Evolutionary conservation across 192 early-diverging fungal genomes (phyloP).

Genomic region (Umbelopsis isabellina): DNA sequence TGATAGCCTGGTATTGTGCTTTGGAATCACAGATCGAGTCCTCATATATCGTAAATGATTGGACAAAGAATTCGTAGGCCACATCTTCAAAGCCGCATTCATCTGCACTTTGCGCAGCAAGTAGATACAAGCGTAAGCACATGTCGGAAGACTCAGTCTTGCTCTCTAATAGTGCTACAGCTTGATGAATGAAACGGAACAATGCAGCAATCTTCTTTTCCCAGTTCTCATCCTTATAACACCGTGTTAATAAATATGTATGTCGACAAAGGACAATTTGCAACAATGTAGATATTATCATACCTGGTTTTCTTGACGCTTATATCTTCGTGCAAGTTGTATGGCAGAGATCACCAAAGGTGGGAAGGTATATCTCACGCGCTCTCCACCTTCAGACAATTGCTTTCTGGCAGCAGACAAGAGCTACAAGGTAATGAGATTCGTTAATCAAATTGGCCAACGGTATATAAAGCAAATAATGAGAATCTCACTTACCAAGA

Average conservation of each 20-base stretch:
- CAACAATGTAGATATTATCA: background rate
- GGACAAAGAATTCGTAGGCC: conserved; percentile 97
- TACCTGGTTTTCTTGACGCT: conserved; percentile 47
- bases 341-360: conserved; percentile 76
- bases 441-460: too few relatives aligned
- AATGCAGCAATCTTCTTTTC: conserved; percentile 73
- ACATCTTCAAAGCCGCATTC: conserved; percentile 89
- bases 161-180: conserved; percentile 74
- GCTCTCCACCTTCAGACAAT: conserved; percentile 88
- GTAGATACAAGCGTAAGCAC: conserved; percentile 81
- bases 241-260: background rate
- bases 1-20: conserved; percentile 89
- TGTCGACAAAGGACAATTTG: background rate
- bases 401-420: conserved; percentile 83
- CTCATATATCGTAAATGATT: conserved; percentile 97
- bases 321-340: conserved; percentile 64
- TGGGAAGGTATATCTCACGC: conserved; percentile 92
- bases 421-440: conserved; percentile 46
- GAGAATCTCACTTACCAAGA: conserved; percentile 52
- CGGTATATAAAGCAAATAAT: background rate
- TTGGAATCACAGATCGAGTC: conserved; percentile 93
- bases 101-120: conserved; percentile 86
- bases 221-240: conserved; percentile 54
- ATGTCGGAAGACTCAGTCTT: conserved; percentile 62
- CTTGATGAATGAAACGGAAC: conserved; percentile 89